Conservation (phyloP, 2,329 filamentous ascomycete species). For the Ophiosphaerella korrae region DNA sequence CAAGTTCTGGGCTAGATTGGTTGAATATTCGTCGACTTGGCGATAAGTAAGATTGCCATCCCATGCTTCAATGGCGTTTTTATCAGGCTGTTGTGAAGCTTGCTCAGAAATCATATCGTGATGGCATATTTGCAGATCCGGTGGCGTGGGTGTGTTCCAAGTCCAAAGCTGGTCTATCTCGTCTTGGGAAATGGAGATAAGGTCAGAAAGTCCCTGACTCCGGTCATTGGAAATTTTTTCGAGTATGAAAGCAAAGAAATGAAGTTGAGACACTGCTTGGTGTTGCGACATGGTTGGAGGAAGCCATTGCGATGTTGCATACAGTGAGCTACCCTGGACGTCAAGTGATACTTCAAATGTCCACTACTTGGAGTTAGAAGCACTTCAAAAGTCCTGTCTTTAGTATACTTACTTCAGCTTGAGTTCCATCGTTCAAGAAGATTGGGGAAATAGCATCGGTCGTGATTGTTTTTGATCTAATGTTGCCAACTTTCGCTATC, state of each 20-base stretch:
- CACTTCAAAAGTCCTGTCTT: constrained; percentile 1
- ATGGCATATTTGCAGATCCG: constrained; percentile 52
- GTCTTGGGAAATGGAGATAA: constrained; percentile 31
- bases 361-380: constrained; percentile 27
- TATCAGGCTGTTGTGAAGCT: constrained; percentile 40
- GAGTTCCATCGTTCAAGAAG: constrained; percentile 35
- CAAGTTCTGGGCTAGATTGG: constrained; percentile 35
- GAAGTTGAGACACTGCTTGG: constrained; percentile 51
- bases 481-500: constrained; percentile 15
- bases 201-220: constrained; percentile 15
- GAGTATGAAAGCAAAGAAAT: constrained; percentile 47
- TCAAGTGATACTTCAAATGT: constrained; percentile 32
- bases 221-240: constrained; percentile 42
- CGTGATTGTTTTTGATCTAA: constrained; percentile 18
- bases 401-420: constrained; percentile 30
- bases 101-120: constrained; percentile 54
- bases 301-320: constrained; percentile 51
- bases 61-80: constrained; percentile 47
- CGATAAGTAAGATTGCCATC: constrained; percentile 44
- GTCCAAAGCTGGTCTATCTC: constrained; percentile 55
- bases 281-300: constrained; percentile 50
- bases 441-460: constrained; percentile 15
- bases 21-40: constrained; percentile 42
- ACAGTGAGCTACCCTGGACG: constrained; percentile 32
- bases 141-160: constrained; percentile 55